These are phyloP conservation scores for Nymphaea thermarum DNA, from an alignment of 164 flowering plant species.

Conservation along the genomic window DNA sequence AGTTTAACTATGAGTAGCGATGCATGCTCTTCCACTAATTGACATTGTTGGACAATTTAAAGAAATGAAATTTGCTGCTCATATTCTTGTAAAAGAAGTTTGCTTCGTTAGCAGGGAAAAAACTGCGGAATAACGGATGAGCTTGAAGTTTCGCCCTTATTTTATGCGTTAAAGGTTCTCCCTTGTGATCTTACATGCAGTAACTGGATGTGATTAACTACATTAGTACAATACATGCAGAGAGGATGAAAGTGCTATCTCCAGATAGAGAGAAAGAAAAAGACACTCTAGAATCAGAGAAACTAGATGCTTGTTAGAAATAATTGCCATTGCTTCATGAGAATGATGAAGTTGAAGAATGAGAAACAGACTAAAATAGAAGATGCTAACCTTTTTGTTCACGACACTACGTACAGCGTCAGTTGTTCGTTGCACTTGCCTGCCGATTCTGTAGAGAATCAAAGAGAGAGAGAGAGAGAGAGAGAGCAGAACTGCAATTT, in stretches of 20 bases:
- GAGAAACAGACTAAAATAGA: background rate
- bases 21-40: background rate
- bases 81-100: background rate
- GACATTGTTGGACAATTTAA: background rate
- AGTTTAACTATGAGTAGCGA: background rate
- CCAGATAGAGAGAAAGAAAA: no score
- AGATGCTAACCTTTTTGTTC: background rate
- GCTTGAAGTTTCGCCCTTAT: background rate
- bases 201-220: no score
- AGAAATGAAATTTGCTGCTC: background rate
- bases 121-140: background rate
- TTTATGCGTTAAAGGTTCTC: no score
- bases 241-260: no score
- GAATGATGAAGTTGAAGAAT: no score
- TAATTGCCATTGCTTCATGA: no score
- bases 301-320: no score
- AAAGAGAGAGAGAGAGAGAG: background rate
- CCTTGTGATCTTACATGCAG: no score
- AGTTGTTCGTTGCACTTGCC: background rate
- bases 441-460: background rate
- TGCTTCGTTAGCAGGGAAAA: background rate
- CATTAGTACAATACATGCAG: no score
- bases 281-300: no score
- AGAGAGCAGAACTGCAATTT: background rate
- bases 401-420: background rate